These are phyloP conservation scores for Cyclostephanos invisitatus DNA, from an alignment of 108 stramenopile species.

Conservation along the genomic window DNA sequence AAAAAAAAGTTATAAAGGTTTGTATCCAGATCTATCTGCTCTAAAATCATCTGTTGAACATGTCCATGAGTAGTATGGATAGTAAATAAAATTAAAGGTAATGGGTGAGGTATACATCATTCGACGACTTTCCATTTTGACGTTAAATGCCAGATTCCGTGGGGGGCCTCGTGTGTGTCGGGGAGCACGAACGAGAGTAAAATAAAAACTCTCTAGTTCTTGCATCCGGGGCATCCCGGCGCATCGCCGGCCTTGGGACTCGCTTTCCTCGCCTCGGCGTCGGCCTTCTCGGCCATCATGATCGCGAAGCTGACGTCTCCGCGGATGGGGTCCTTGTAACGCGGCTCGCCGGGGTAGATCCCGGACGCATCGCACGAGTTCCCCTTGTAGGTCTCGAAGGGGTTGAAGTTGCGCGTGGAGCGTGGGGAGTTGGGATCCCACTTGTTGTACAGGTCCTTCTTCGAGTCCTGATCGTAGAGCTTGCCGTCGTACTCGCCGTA, in stretches of 20 bases:
- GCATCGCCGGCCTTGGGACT: conserved; percentile 76
- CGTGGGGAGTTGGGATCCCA: conserved; percentile 87
- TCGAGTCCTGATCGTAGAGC: conserved; percentile 81
- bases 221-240: conserved; percentile 80
- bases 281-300: conserved; percentile 81
- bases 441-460: conserved; percentile 78
- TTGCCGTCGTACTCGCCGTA: conserved; percentile 88
- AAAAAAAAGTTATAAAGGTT: neutral
- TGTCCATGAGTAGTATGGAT: neutral
- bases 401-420: conserved; percentile 89
- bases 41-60: neutral
- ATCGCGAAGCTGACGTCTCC: conserved; percentile 76
- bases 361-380: conserved; percentile 82
- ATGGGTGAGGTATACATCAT: neutral
- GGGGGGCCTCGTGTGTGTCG: neutral
- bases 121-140: neutral
- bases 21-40: neutral
- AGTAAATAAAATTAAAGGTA: neutral
- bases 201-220: neutral
- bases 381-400: conserved; percentile 83
- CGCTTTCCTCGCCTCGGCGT: conserved; percentile 64
- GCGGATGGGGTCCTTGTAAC: conserved; percentile 91
- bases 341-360: conserved; percentile 82
- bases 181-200: neutral
- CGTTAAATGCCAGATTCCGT: neutral